A percentile compares a stretch with the other conserved stretches of the same genome.
These are phyloP conservation scores for Phytophthora capsici DNA, from an alignment of 352 stramenopile genomes.

Conservation along the genomic window DNA sequence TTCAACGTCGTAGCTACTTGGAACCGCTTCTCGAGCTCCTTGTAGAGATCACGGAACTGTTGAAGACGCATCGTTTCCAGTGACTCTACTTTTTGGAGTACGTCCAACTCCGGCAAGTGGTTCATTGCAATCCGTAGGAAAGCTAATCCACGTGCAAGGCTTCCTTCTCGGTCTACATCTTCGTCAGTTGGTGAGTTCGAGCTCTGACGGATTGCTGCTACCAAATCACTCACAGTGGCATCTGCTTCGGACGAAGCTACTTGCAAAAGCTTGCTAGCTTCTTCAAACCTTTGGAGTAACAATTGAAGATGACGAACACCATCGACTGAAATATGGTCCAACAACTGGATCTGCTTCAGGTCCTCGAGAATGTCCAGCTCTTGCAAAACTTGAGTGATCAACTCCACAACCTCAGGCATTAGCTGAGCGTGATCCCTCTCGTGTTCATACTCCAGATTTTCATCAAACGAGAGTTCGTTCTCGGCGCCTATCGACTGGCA, in stretches of 20 bases:
- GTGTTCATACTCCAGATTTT: constrained; percentile 40
- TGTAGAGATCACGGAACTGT: constrained; percentile 61
- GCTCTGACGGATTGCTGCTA: constrained; percentile 31
- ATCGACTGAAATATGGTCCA: constrained; percentile 85
- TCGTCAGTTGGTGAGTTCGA: constrained; percentile 30
- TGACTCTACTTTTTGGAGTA: constrained; percentile 37
- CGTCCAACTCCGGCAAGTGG: constrained; percentile 45
- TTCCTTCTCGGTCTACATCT: constrained; percentile 57
- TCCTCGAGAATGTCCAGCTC: constrained; percentile 79
- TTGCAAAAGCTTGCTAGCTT: constrained; percentile 19
- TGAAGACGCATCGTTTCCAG: constrained; percentile 52
- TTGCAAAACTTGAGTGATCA: constrained; percentile 79
- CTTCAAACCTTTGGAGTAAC: constrained; percentile 51
- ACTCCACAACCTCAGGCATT: constrained; percentile 71
- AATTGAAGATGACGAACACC: constrained; percentile 73
- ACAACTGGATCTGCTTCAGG: constrained; percentile 82
- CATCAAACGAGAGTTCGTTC: constrained; percentile 47
- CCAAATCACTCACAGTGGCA: constrained; percentile 37
- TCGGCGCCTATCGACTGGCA: constrained; percentile 76
- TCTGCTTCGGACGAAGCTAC: constrained; percentile 7
- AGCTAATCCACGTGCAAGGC: constrained; percentile 49
- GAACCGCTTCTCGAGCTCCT: constrained; percentile 72
- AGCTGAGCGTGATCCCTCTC: constrained; percentile 46
- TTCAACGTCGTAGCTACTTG: constrained; percentile 87
- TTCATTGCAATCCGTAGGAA: constrained; percentile 59